phyloP scores from a whole-genome alignment of 192 early-diverging fungal species.

The Coemansia sp. region DNA sequence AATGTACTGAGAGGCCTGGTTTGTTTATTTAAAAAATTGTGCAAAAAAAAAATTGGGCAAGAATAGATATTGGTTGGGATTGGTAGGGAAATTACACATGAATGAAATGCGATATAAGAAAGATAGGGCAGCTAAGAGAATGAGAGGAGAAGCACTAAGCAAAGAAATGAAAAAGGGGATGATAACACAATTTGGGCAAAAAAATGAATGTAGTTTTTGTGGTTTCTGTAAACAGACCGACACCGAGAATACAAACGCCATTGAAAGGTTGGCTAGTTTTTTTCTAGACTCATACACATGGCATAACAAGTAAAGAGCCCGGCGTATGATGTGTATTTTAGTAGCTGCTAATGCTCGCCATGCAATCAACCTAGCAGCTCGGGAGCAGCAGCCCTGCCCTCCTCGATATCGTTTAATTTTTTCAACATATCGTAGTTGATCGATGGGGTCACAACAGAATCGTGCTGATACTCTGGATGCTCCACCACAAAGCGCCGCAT shows the following conservation, averaged over 20 bases:
- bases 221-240: no score
- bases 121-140: no score
- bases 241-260: background rate
- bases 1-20: no score
- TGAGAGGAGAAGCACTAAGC: background rate
- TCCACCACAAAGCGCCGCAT: constrained; percentile 79
- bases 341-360: no score
- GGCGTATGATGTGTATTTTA: no score
- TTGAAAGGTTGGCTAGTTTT: background rate
- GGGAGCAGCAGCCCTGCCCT: constrained; percentile 29
- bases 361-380: constrained; percentile 28
- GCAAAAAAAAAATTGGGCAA: no score
- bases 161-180: background rate
- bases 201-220: background rate
- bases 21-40: no score
- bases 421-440: constrained; percentile 84
- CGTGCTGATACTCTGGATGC: constrained; percentile 84
- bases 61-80: no score
- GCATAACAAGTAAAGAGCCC: no score
- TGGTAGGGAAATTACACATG: no score
- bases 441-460: constrained; percentile 78
- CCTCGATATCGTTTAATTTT: constrained; percentile 47
- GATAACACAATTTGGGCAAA: background rate
- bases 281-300: no score
- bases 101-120: no score